These are phyloP conservation scores for Ogataea saltuana DNA, from an alignment of 805 yeast genomes.

Conservation along the genomic window DNA sequence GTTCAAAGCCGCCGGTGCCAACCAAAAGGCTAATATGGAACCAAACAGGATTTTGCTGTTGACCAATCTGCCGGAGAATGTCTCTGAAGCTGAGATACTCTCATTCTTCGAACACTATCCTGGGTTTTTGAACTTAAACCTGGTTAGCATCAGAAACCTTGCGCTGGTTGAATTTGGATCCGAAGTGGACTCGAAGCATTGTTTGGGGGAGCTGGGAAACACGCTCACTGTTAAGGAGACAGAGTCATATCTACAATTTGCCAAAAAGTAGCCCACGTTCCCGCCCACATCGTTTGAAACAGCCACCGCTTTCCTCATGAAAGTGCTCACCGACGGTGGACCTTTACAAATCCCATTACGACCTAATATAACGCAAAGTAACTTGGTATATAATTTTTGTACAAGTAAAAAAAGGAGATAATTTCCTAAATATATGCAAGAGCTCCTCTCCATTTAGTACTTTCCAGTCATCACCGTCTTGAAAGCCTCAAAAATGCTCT, in stretches of 20 bases:
- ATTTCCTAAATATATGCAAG: constrained; percentile 5
- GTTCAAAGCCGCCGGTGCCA: constrained; percentile 25
- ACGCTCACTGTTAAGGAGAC: constrained; percentile 19
- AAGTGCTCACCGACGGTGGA: neutral
- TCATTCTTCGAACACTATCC: constrained; percentile 47
- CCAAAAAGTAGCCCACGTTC: constrained; percentile 23
- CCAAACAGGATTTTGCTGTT: constrained; percentile 71
- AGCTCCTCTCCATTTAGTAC: constrained; percentile 35
- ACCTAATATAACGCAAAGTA: neutral
- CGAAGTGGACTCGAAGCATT: constrained; percentile 46
- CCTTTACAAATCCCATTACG: neutral
- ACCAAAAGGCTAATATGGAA: constrained; percentile 32
- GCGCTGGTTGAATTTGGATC: constrained; percentile 80
- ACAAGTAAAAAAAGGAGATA: constrained; percentile 1
- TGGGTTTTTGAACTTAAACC: constrained; percentile 68
- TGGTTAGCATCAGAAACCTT: constrained; percentile 64
- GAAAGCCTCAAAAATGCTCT: constrained; percentile 62
- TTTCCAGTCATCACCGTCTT: constrained; percentile 78
- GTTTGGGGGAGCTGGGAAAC: constrained; percentile 27
- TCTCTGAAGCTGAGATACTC: constrained; percentile 42
- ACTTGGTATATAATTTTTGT: neutral
- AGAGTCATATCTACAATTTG: constrained; percentile 33
- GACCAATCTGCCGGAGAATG: constrained; percentile 57
- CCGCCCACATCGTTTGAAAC: too few relatives aligned
- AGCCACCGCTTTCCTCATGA: neutral